Conservation (phyloP, 306 rosid genomes). For the Luffa aegyptiaca region DNA sequence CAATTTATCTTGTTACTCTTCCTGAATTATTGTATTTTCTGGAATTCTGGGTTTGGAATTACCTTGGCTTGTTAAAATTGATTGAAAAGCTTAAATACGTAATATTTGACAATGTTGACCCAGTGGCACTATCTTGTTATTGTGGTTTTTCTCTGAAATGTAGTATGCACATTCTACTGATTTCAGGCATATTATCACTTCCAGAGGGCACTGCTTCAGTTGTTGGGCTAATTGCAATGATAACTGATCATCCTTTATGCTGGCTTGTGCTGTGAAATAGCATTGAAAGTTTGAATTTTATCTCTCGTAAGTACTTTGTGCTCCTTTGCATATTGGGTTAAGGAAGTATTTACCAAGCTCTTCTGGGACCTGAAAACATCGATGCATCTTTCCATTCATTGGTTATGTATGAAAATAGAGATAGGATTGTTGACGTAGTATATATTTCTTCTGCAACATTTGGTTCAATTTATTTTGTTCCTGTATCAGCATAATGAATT, state of each 20-base stretch:
- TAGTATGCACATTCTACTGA: conserved; percentile 18
- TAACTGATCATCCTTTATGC: conserved; percentile 56
- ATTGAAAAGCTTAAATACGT: background rate
- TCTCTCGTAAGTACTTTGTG: background rate
- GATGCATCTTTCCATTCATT: background rate
- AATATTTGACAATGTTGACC: background rate
- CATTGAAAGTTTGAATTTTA: background rate
- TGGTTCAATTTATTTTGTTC: background rate
- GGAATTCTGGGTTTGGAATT: background rate
- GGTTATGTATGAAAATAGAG: too few relatives aligned
- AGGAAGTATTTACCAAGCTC: too few relatives aligned
- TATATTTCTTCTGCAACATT: background rate
- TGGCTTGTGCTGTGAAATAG: background rate
- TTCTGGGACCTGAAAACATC: background rate
- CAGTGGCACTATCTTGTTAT: conserved; percentile 8
- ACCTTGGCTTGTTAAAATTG: background rate
- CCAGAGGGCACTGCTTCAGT: conserved; percentile 99
- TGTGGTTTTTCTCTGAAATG: conserved; percentile 15
- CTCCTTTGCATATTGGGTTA: background rate
- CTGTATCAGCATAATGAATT: background rate
- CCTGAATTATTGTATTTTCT: background rate
- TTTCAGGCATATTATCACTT: conserved; percentile 94
- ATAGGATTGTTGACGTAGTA: background rate
- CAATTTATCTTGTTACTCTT: background rate
- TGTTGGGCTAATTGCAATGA: conserved; percentile 88